Evolutionary conservation across 2,329 filamentous ascomycete species (phyloP).

Genomic region (Botrytis sinoallii): DNA sequence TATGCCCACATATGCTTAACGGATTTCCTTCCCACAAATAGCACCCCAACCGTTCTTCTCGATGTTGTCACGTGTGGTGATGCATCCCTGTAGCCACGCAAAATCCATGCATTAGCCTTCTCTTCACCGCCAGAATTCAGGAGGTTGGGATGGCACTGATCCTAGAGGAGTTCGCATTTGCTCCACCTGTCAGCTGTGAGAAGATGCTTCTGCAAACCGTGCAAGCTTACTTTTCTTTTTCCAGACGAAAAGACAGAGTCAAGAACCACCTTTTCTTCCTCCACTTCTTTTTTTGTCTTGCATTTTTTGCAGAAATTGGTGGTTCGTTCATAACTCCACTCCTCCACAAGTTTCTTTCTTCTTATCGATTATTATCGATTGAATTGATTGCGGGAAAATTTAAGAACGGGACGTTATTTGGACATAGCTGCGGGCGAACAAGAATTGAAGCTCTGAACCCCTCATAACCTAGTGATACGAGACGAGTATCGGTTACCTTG

Average conservation of each 20-base stretch:
- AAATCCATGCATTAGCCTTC: background rate
- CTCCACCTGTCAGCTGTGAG: background rate
- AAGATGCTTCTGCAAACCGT: background rate
- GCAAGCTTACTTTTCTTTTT: slow-evolving; percentile 5
- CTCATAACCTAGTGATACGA: background rate
- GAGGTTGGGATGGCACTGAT: slow-evolving; percentile 16
- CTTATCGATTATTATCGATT: background rate
- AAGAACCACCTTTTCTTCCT: slow-evolving; percentile 1
- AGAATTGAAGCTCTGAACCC: slow-evolving; percentile 1
- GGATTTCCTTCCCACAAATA: background rate
- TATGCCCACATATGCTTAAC: background rate
- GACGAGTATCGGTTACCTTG: background rate
- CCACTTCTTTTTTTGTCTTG: slow-evolving; percentile 14
- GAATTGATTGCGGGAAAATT: background rate
- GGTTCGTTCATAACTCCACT: background rate
- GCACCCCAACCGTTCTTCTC: background rate
- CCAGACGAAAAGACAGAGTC: background rate
- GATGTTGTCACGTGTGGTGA: background rate
- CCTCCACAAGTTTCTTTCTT: background rate
- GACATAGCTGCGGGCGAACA: slow-evolving; percentile 12
- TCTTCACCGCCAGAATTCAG: slow-evolving; percentile 18
- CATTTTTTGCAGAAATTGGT: slow-evolving; percentile 6
- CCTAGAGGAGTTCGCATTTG: background rate
- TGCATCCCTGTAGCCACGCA: background rate
- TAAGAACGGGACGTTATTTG: slow-evolving; percentile 14